phyloP scores from a whole-genome alignment of 768 basidiomycete species.

The Crepidotus variabilis region DNA sequence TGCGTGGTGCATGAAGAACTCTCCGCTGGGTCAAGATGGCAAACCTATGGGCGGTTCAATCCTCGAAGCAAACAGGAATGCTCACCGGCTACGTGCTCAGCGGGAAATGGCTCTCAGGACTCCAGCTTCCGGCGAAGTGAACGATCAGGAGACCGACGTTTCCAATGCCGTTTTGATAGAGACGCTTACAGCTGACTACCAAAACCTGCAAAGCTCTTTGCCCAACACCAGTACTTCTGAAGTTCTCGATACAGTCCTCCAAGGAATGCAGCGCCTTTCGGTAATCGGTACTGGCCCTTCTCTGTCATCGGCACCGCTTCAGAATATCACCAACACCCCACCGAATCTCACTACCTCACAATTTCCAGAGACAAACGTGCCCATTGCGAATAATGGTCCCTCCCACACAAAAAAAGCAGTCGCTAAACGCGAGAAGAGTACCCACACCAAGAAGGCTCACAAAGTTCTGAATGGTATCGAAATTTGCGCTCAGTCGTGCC shows the following conservation, averaged over 20 bases:
- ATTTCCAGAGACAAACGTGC: too few species aligned
- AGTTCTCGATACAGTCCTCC: background rate
- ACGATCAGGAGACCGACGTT: background rate
- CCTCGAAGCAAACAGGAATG: background rate
- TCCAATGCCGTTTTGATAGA: background rate
- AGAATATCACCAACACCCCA: too few species aligned
- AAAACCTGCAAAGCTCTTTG: background rate
- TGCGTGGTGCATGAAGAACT: background rate
- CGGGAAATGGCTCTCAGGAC: background rate
- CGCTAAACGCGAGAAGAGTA: background rate
- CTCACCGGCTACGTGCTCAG: background rate
- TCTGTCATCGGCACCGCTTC: background rate
- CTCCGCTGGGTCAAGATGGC: background rate
- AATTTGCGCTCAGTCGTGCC: background rate
- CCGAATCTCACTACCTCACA: too few species aligned
- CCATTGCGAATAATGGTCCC: too few species aligned
- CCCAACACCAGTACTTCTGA: background rate
- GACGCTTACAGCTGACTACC: background rate
- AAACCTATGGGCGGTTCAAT: background rate
- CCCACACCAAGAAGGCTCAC: slow-evolving; percentile 1
- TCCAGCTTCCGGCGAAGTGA: background rate
- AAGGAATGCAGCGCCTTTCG: background rate
- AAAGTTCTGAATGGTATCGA: background rate
- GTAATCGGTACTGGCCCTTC: too few species aligned
- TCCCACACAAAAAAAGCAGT: background rate